Evolutionary conservation across 192 early-diverging fungal species (phyloP).

Genomic region (Gryganskiella cystojenkinii): DNA sequence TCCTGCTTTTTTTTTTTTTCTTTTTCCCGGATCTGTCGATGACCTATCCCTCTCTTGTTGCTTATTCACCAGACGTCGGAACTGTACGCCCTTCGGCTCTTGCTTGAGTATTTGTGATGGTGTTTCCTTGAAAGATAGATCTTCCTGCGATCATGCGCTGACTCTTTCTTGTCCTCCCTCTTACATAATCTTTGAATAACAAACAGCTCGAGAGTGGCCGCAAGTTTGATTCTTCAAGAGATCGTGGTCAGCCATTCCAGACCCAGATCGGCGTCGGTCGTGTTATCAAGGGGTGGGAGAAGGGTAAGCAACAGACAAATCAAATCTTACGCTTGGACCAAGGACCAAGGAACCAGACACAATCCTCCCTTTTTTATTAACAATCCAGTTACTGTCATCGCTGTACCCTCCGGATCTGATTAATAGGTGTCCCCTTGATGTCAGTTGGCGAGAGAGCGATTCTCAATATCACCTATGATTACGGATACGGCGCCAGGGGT

Average conservation of each 20-base stretch:
- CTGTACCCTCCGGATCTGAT: too few species aligned
- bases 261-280: slow-evolving; percentile 93
- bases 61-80: slow-evolving; percentile 27
- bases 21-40: background rate
- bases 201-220: slow-evolving; percentile 70
- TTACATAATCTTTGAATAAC: background rate
- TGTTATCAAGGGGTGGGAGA: slow-evolving; percentile 84
- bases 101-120: too few species aligned
- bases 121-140: too few species aligned
- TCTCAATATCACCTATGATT: slow-evolving; percentile 86
- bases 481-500: slow-evolving; percentile 84
- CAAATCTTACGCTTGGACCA: too few species aligned
- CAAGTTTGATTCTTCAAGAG: slow-evolving; percentile 89
- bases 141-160: too few species aligned
- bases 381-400: too few species aligned
- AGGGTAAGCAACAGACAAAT: slow-evolving; percentile 52
- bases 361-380: too few species aligned
- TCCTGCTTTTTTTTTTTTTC: background rate
- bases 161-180: too few species aligned
- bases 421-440: slow-evolving; percentile 92
- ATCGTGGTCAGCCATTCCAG: slow-evolving; percentile 87
- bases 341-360: too few species aligned
- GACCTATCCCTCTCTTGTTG: background rate
- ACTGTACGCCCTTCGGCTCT: slow-evolving; percentile 15
- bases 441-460: slow-evolving; percentile 89